These are phyloP conservation scores for Plasmodium coatneyi DNA, from an alignment of 169 alveolate genomes.

Conservation along the genomic window DNA sequence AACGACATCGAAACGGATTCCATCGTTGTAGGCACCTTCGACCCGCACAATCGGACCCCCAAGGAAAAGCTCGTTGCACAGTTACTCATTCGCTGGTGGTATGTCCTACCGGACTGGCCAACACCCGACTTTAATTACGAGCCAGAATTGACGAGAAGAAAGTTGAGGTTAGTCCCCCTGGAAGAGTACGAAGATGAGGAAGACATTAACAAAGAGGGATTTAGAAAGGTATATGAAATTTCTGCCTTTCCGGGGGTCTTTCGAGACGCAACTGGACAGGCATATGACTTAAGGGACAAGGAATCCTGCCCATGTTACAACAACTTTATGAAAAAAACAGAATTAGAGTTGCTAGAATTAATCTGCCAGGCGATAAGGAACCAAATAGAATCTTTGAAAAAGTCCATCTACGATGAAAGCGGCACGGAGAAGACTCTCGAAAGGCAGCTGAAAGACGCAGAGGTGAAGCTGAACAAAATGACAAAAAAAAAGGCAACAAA, in stretches of 20 bases:
- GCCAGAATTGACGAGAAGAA: conserved; percentile 81
- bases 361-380: conserved; percentile 81
- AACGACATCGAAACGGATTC: conserved; percentile 76
- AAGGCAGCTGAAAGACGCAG: conserved; percentile 44
- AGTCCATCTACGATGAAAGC: conserved; percentile 46
- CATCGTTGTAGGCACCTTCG: conserved; percentile 81
- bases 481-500: conserved; percentile 29
- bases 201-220: conserved; percentile 88
- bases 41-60: conserved; percentile 77
- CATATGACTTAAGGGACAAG: conserved; percentile 93
- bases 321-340: conserved; percentile 77
- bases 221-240: conserved; percentile 89
- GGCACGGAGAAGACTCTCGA: conserved; percentile 33
- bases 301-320: conserved; percentile 92
- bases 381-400: conserved; percentile 72
- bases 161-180: conserved; percentile 86
- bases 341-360: conserved; percentile 72
- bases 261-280: conserved; percentile 89
- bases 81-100: conserved; percentile 91
- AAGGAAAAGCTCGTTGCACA: conserved; percentile 83
- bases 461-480: conserved; percentile 22
- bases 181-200: conserved; percentile 92
- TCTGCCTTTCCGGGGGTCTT: conserved; percentile 92
- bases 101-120: conserved; percentile 95
- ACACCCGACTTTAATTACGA: conserved; percentile 89